Evolutionary conservation across 164 flowering plant genomes (phyloP).

Genomic region (Vitis rotundifolia): DNA sequence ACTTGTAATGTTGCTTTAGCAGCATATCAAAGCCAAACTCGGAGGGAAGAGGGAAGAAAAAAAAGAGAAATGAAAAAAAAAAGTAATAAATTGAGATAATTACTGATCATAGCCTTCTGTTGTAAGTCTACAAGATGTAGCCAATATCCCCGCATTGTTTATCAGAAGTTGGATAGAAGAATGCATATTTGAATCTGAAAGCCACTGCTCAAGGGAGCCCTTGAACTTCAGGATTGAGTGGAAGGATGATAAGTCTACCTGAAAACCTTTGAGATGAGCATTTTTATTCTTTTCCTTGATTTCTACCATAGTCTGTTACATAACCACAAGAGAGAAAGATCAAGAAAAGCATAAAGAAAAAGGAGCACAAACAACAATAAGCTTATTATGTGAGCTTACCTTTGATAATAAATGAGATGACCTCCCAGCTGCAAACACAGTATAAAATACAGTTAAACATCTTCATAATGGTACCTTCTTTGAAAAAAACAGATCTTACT

Average conservation of each 20-base stretch:
- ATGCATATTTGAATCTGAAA: conserved; percentile 62
- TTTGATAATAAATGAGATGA: conserved; percentile 46
- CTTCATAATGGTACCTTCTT: neutral
- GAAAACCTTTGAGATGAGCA: conserved; percentile 70
- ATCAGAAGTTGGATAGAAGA: conserved; percentile 78
- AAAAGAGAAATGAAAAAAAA: too few relatives aligned
- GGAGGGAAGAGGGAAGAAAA: neutral
- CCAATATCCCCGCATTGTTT: conserved; percentile 93
- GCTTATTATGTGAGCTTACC: conserved; percentile 31
- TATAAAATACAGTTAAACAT: conserved; percentile 7
- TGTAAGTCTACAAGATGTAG: conserved; percentile 64
- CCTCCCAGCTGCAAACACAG: conserved; percentile 73
- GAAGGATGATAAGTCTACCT: conserved; percentile 71
- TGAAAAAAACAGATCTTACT: neutral
- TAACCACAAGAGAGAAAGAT: conserved; percentile 8
- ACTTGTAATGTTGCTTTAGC: neutral
- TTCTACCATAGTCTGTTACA: conserved; percentile 54
- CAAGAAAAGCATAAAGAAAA: neutral
- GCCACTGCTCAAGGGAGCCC: conserved; percentile 69
- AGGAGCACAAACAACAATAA: neutral
- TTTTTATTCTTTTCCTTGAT: conserved; percentile 43
- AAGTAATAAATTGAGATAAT: conserved; percentile 18
- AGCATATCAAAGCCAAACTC: neutral
- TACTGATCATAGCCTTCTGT: conserved; percentile 81
- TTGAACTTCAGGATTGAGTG: conserved; percentile 63